Evolutionary conservation across 2,329 filamentous ascomycete genomes (phyloP).

Genomic region (Nectriaceae sp.): DNA sequence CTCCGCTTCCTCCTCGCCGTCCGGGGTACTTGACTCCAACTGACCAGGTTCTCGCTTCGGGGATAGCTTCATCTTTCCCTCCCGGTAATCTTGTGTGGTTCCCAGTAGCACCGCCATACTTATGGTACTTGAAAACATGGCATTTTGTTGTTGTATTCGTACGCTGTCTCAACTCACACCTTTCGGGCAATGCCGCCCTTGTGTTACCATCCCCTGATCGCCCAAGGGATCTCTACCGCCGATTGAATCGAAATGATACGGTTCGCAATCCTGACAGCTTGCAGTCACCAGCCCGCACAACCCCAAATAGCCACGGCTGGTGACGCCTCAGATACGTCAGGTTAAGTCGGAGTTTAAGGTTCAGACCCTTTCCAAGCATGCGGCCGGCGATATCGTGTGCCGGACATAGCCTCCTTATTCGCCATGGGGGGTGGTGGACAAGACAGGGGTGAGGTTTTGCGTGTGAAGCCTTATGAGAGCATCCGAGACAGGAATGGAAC

Average conservation of each 20-base stretch:
- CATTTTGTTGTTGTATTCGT: too few species aligned
- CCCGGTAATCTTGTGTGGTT: too few species aligned
- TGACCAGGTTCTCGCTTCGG: too few species aligned
- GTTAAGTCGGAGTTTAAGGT: not conserved
- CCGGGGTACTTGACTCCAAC: too few species aligned
- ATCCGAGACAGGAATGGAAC: not conserved
- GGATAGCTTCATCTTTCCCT: too few species aligned
- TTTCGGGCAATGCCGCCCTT: too few species aligned
- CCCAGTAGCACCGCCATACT: too few species aligned
- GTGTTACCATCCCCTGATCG: too few species aligned
- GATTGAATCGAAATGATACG: not conserved
- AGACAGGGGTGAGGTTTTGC: not conserved
- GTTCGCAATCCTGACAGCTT: not conserved
- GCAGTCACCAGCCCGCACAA: not conserved
- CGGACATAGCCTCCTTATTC: not conserved
- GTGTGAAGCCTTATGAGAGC: not conserved
- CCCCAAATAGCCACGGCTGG: not conserved
- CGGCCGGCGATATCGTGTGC: not conserved
- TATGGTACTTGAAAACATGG: too few species aligned
- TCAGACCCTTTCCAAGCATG: not conserved
- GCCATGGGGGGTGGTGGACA: not conserved
- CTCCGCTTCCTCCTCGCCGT: too few species aligned
- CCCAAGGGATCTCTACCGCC: not conserved
- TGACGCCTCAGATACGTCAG: not conserved
- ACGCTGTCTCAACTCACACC: too few species aligned